Conservation (phyloP, 768 basidiomycete genomes). For the Suillus spraguei region DNA sequence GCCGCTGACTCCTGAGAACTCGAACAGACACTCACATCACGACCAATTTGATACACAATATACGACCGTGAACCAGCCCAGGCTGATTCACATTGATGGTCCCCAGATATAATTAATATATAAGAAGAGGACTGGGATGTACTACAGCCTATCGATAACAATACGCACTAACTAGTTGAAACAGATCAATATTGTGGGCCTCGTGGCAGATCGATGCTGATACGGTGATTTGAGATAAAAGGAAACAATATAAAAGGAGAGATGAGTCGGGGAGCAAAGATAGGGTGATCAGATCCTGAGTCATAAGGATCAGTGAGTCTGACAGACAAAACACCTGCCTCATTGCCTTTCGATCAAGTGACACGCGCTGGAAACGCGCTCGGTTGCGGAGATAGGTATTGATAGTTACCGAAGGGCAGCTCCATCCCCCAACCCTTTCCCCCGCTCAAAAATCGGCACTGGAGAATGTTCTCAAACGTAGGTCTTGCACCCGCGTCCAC, state of each 20-base stretch:
- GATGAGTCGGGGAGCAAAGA: conserved; percentile 12
- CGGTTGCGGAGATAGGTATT: conserved; percentile 27
- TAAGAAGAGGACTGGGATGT: background rate
- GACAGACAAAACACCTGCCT: conserved; percentile 11
- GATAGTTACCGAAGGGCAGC: conserved; percentile 31
- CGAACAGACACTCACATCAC: background rate
- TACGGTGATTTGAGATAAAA: conserved; percentile 16
- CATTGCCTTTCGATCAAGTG: conserved; percentile 24
- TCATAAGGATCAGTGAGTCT: conserved; percentile 10
- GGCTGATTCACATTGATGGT: background rate
- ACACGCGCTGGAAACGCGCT: conserved; percentile 35
- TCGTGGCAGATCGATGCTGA: conserved; percentile 17
- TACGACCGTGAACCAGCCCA: no score
- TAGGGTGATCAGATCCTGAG: conserved; percentile 9
- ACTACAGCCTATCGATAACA: conserved; percentile 14
- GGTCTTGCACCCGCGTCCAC: conserved; percentile 80
- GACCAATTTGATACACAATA: background rate
- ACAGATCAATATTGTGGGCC: conserved; percentile 12
- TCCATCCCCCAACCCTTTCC: conserved; percentile 69
- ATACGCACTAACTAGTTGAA: conserved; percentile 12
- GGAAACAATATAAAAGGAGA: conserved; percentile 14
- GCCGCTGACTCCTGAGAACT: conserved; percentile 9
- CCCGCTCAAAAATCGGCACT: conserved; percentile 81
- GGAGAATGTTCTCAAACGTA: conserved; percentile 80
- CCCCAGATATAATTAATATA: conserved; percentile 12